Conservation (phyloP, 2,329 filamentous ascomycete species). For the Stagonosporopsis cucurbitacearum region DNA sequence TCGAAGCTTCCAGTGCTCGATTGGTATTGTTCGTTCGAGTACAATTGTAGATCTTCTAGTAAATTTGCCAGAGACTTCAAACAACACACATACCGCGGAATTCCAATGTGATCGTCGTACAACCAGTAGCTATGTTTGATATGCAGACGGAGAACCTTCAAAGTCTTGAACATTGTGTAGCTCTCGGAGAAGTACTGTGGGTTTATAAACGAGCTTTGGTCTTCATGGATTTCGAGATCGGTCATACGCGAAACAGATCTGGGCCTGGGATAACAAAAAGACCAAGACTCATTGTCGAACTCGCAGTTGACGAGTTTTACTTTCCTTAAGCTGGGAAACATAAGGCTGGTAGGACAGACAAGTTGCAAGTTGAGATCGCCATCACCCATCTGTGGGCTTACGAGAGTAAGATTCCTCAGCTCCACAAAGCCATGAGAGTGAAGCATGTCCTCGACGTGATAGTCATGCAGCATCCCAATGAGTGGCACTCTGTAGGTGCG, state of each 20-base stretch:
- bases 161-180: neutral
- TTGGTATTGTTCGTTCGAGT: no score
- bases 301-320: no score
- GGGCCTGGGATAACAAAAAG: no score
- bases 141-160: neutral
- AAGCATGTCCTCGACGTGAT: no score
- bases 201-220: neutral
- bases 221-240: neutral
- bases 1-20: no score
- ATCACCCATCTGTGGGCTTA: neutral
- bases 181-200: neutral
- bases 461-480: neutral
- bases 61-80: neutral
- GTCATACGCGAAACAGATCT: no score
- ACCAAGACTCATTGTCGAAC: no score
- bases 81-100: neutral
- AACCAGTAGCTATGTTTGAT: neutral
- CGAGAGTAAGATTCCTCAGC: neutral
- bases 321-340: no score
- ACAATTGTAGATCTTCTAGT: no score
- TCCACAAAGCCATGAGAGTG: neutral
- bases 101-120: neutral
- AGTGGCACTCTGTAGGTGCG: neutral
- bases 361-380: no score
- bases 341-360: no score